Percentiles rank a stretch among this genome's conserved stretches.
phyloP scores from a whole-genome alignment of 2,329 filamentous ascomycete species.

The Sclerotinia spermophila region DNA sequence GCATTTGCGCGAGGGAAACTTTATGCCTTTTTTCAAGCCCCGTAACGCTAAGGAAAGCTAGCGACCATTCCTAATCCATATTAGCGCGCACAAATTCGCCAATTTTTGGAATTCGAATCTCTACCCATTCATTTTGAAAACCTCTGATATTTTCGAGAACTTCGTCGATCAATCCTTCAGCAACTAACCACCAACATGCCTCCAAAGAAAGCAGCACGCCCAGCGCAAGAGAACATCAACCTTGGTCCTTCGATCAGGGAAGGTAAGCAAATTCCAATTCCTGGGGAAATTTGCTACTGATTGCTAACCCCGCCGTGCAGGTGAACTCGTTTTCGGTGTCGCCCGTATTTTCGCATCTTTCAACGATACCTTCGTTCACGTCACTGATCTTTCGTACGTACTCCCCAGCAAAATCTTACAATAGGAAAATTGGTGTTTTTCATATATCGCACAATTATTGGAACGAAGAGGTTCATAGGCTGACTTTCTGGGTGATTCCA shows the following conservation, averaged over 20 bases:
- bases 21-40: conserved; percentile 16
- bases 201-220: conserved; percentile 84
- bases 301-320: conserved; percentile 38
- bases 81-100: conserved; percentile 21
- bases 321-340: conserved; percentile 75
- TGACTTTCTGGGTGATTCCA: conserved; percentile 69
- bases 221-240: conserved; percentile 95
- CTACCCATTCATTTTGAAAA: conserved; percentile 12
- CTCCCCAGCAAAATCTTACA: conserved; percentile 24
- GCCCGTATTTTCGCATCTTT: conserved; percentile 76
- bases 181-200: conserved; percentile 76
- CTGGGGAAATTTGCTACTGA: neutral
- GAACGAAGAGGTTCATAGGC: conserved; percentile 46
- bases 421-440: conserved; percentile 22
- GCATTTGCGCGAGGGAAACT: conserved; percentile 7
- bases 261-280: conserved; percentile 53
- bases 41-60: conserved; percentile 12
- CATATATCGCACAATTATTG: conserved; percentile 13
- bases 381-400: conserved; percentile 94
- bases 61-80: conserved; percentile 32
- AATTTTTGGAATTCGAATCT: conserved; percentile 16
- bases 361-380: conserved; percentile 79
- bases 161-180: conserved; percentile 34
- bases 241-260: conserved; percentile 95
- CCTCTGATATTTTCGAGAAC: conserved; percentile 12